Conservation (phyloP, 306 rosid species). For the Inga oerstediana region DNA sequence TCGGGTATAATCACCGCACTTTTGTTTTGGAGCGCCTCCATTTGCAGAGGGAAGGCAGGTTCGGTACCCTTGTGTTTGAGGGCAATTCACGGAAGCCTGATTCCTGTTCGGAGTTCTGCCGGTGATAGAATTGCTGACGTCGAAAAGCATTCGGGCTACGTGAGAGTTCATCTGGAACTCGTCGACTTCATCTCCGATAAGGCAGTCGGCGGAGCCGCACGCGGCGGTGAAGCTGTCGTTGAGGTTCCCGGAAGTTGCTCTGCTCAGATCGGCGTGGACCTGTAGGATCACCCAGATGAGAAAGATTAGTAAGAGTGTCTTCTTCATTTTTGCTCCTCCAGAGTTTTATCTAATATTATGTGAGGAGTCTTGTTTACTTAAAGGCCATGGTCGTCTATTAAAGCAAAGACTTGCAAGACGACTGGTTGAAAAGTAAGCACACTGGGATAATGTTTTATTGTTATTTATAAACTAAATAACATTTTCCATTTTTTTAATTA, state of each 20-base stretch:
- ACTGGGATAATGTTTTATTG: not conserved
- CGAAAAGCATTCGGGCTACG: constrained; percentile 34
- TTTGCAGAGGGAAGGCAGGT: constrained; percentile 27
- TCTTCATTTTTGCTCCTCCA: constrained; percentile 24
- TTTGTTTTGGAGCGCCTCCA: constrained; percentile 1
- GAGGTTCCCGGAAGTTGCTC: constrained; percentile 9
- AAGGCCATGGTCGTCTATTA: constrained; percentile 2
- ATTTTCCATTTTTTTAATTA: no score
- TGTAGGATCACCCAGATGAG: constrained; percentile 16
- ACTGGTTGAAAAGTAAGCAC: not conserved
- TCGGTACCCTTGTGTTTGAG: constrained; percentile 6
- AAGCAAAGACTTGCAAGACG: not conserved
- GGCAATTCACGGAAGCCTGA: constrained; percentile 29
- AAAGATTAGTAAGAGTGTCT: constrained; percentile 12
- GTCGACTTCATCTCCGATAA: constrained; percentile 22
- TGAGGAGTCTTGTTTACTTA: not conserved
- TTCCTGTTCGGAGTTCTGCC: constrained; percentile 7
- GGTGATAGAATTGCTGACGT: not conserved
- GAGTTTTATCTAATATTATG: not conserved
- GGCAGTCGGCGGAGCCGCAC: constrained; percentile 32
- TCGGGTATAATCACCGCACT: constrained; percentile 23
- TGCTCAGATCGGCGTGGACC: constrained; percentile 26
- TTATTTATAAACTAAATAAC: no score
- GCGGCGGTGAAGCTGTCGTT: constrained; percentile 3
- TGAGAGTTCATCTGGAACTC: constrained; percentile 38